phyloP scores from a whole-genome alignment of 495 filamentous ascomycete species.

The Hypoxylon lenormandii region DNA sequence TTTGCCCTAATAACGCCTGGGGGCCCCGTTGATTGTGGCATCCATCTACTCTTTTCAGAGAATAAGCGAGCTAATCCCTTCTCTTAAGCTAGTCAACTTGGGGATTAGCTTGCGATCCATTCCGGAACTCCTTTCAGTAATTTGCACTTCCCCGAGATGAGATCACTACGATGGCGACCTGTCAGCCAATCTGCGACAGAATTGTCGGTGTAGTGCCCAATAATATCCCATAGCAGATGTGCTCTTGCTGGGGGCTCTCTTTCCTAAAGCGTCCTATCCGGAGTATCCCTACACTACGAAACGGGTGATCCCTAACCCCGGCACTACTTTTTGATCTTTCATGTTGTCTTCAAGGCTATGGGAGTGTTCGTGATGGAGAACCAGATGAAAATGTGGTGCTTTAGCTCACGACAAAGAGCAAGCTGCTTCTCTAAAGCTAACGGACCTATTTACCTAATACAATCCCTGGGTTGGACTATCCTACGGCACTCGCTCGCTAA shows the following conservation, averaged over 20 bases:
- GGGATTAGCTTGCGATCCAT: constrained; percentile 22
- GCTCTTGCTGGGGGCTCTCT: background rate
- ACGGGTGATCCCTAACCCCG: constrained; percentile 2
- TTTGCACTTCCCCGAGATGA: constrained; percentile 37
- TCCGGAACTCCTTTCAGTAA: constrained; percentile 22
- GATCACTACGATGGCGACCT: constrained; percentile 27
- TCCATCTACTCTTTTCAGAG: constrained; percentile 5
- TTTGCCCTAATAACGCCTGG: constrained; percentile 8
- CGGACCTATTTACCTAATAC: constrained; percentile 2
- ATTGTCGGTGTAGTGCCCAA: constrained; percentile 44
- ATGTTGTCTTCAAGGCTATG: background rate
- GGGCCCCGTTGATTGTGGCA: background rate
- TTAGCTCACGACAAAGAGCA: constrained; percentile 23
- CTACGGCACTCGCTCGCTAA: background rate
- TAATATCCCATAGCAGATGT: constrained; percentile 31
- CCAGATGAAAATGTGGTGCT: constrained; percentile 5
- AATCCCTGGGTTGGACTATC: background rate
- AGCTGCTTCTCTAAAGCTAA: background rate
- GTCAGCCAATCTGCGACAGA: constrained; percentile 22
- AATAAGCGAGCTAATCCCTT: constrained; percentile 10
- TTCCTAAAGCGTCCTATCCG: constrained; percentile 14
- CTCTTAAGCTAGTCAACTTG: constrained; percentile 21
- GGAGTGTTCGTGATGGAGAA: background rate
- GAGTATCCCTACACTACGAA: constrained; percentile 2
- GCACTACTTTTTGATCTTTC: constrained; percentile 1